phyloP scores from a whole-genome alignment of 805 yeast genomes.

The Candida fluviatilis region DNA sequence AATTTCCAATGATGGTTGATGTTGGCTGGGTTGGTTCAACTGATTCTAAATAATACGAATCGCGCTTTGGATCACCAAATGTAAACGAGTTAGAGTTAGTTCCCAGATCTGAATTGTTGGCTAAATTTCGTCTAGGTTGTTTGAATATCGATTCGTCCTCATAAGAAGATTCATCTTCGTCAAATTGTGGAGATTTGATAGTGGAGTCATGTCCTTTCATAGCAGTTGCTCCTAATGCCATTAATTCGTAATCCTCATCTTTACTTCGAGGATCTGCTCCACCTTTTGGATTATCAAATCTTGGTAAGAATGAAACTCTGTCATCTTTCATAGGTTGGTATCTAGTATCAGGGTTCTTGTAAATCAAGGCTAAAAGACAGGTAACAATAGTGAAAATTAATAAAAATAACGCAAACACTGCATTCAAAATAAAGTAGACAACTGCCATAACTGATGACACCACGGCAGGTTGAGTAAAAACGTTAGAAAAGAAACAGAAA shows the following conservation, averaged over 20 bases:
- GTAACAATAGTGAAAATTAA: conserved; percentile 84
- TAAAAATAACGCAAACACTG: conserved; percentile 78
- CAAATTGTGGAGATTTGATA: conserved; percentile 16
- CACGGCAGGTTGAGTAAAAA: conserved; percentile 77
- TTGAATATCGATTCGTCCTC: conserved; percentile 7
- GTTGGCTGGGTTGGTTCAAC: conserved; percentile 41
- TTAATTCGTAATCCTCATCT: conserved; percentile 53
- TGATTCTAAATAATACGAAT: conserved; percentile 23
- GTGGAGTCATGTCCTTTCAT: conserved; percentile 56
- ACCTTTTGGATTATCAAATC: conserved; percentile 38
- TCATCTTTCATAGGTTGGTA: conserved; percentile 97
- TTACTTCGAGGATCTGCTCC: conserved; percentile 11
- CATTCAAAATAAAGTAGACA: conserved; percentile 84
- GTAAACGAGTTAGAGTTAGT: conserved; percentile 7
- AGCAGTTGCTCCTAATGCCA: conserved; percentile 69
- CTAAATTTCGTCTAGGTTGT: neutral
- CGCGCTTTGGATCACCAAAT: conserved; percentile 19
- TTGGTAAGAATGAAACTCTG: conserved; percentile 89
- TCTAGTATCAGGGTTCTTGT: conserved; percentile 91
- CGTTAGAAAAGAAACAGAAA: conserved; percentile 82
- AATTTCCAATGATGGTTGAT: conserved; percentile 40
- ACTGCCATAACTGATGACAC: conserved; percentile 93
- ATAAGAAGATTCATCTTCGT: conserved; percentile 8
- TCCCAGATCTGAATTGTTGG: neutral
- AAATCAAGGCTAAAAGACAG: conserved; percentile 76